Evolutionary conservation across 2,329 filamentous ascomycete genomes (phyloP).

Genomic region (Neodidymelliopsis sp.): DNA sequence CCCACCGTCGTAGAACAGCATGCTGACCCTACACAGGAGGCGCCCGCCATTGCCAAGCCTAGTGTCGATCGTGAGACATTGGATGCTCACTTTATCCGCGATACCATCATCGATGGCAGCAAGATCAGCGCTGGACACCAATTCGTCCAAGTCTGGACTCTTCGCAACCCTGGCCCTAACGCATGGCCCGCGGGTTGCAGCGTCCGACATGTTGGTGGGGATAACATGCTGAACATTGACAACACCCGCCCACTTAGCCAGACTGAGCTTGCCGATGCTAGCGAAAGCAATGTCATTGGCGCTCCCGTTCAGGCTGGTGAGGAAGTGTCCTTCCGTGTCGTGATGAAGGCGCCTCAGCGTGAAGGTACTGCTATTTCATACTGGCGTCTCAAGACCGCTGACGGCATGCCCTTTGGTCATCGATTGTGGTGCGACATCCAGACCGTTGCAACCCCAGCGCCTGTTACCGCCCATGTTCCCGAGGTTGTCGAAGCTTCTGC

Average conservation of each 20-base stretch:
- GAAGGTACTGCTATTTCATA: slow-evolving; percentile 88
- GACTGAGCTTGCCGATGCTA: slow-evolving; percentile 76
- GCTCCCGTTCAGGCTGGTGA: slow-evolving; percentile 75
- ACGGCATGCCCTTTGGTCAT: slow-evolving; percentile 86
- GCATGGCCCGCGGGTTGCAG: slow-evolving; percentile 90
- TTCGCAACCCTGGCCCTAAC: slow-evolving; percentile 81
- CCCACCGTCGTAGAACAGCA: slow-evolving; percentile 31
- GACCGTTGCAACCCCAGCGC: slow-evolving; percentile 56
- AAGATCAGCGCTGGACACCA: slow-evolving; percentile 72
- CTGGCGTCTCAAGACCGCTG: slow-evolving; percentile 87
- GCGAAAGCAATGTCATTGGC: slow-evolving; percentile 80
- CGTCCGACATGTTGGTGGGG: slow-evolving; percentile 90
- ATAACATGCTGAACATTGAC: slow-evolving; percentile 95
- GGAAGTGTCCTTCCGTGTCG: slow-evolving; percentile 80
- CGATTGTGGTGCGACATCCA: slow-evolving; percentile 93
- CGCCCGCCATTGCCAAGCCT: slow-evolving; percentile 16
- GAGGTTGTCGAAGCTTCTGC: slow-evolving; percentile 25
- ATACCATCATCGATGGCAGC: slow-evolving; percentile 81
- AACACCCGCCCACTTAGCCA: slow-evolving; percentile 80
- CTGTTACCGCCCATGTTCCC: slow-evolving; percentile 11
- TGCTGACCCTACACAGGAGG: slow-evolving; percentile 43
- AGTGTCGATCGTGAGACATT: slow-evolving; percentile 44
- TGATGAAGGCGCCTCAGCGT: slow-evolving; percentile 80
- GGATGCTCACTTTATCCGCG: slow-evolving; percentile 76
- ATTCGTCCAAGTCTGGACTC: slow-evolving; percentile 90